Evolutionary conservation across 1,284 basidiomycete species (phyloP), one percentile per base, ranked within the genome.

Genomic region (Schizopora paradoxa): DNA sequence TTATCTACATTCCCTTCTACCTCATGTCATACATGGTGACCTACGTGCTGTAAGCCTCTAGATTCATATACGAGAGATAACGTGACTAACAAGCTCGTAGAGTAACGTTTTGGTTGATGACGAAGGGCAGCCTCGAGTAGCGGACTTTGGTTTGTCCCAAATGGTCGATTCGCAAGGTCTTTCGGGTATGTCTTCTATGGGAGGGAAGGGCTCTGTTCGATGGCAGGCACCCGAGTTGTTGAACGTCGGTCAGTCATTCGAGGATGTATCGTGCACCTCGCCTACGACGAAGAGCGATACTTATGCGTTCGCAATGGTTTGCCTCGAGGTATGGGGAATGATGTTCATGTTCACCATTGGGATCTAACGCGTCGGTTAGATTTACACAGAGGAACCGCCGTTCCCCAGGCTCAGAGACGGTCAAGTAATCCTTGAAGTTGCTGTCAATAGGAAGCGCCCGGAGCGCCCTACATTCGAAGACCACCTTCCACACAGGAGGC

Each of bases 181-280:
- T 13, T 13, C 38, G 4, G 44, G 18, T 25, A 21, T 14, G 3
- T 37, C 22, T 25, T 40, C 37, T 6, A 40, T 46, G 22, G 26
- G 16, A 5, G 44, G 44, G 16, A 39, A 41, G 31, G 44, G 44
- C 13, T n/a, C 37, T 2, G 26, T 46, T 22, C 37, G 44, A 3
- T 46, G 44, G 44, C 44, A 46, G 22, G 22, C 44, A 3, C 44
- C 44, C 6, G 44, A 46, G 23, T 38, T 46, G n/a, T 27, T 46
- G 5, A 25, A 29, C 22, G 23, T 38, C n/a, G 21, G n/a, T n/a
- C n/a, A 19, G 6, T 23, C 19, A 6, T 46, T 46, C 25, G 19
- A 22, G 10, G 44, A 34, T 5, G 26, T 18, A 11, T n/a, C 26
- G 6, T 27, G n/a, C 10, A 35, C n/a, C n/a, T n/a, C 18, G 34